phyloP scores from a whole-genome alignment of 257 asterid genomes.

The Solanum microdontum region DNA sequence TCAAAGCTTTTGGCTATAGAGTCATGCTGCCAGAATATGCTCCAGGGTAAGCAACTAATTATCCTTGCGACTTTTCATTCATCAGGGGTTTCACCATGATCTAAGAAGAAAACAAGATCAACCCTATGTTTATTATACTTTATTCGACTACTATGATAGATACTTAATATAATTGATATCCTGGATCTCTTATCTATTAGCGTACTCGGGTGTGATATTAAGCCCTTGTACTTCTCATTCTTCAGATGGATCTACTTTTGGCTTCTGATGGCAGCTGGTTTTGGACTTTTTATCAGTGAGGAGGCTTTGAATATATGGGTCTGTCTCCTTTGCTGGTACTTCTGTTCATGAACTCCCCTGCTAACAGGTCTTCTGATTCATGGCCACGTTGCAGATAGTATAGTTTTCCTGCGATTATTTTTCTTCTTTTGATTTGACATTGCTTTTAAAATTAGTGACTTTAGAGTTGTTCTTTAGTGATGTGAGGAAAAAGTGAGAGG shows the following conservation, averaged over 20 bases:
- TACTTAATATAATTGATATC: background rate
- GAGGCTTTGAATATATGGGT: slow-evolving; percentile 92
- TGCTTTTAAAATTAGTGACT: background rate
- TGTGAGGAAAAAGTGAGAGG: background rate
- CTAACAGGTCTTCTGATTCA: slow-evolving; percentile 3
- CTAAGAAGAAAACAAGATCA: background rate
- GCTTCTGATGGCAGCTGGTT: slow-evolving; percentile 90
- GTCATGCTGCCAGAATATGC: slow-evolving; percentile 69
- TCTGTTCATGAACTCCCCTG: slow-evolving; percentile 18
- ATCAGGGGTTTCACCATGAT: background rate
- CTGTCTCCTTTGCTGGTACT: slow-evolving; percentile 32
- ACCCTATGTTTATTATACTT: background rate
- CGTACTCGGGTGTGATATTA: background rate
- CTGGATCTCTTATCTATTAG: background rate
- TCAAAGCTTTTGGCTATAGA: slow-evolving; percentile 62
- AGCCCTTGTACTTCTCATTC: background rate
- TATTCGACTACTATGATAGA: background rate
- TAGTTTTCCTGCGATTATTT: background rate
- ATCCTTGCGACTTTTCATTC: background rate
- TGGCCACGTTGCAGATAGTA: background rate
- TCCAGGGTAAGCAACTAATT: slow-evolving; percentile 43
- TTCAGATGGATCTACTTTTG: slow-evolving; percentile 90
- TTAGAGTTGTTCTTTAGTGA: background rate
- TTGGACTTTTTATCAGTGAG: slow-evolving; percentile 77
- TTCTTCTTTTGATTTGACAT: background rate